A percentile compares a stretch with the other conserved stretches of the same genome.
These are phyloP conservation scores for Acer campestre DNA, from an alignment of 345 rosid genomes.

Conservation along the genomic window DNA sequence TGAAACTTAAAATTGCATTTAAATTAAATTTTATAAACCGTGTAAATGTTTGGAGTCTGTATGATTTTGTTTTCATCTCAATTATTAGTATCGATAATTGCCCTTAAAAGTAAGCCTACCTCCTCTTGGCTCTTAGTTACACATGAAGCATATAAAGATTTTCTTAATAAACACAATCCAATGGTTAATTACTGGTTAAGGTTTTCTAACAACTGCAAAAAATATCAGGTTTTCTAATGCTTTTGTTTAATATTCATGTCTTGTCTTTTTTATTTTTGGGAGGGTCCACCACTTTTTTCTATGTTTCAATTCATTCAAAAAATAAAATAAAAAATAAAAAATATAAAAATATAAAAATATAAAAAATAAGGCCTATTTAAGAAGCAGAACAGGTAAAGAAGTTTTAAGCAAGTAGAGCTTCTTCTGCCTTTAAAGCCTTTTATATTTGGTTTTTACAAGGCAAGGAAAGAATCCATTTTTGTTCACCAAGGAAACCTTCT, in stretches of 20 bases:
- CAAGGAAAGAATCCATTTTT: conserved; percentile 46
- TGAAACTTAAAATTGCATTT: no score
- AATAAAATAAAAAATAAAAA: background rate
- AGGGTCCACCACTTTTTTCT: conserved; percentile 28
- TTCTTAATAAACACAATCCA: background rate
- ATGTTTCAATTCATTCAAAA: conserved; percentile 21
- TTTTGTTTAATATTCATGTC: background rate
- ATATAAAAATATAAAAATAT: background rate
- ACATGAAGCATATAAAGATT: no score
- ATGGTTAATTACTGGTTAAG: background rate
- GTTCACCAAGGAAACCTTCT: conserved; percentile 32
- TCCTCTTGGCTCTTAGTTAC: no score
- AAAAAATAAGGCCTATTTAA: conserved; percentile 28
- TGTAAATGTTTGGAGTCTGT: no score
- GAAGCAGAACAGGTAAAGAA: conserved; percentile 11
- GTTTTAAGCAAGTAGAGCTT: conserved; percentile 9
- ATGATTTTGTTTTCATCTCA: no score
- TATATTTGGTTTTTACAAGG: conserved; percentile 36
- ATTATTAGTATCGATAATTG: no score
- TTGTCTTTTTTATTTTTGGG: background rate
- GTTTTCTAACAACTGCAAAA: background rate
- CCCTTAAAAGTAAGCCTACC: no score
- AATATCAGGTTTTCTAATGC: conserved; percentile 1
- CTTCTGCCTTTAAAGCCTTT: conserved; percentile 21
- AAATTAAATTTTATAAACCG: no score